Conservation (phyloP, 768 basidiomycete species). For the Naganishia kalamii region DNA sequence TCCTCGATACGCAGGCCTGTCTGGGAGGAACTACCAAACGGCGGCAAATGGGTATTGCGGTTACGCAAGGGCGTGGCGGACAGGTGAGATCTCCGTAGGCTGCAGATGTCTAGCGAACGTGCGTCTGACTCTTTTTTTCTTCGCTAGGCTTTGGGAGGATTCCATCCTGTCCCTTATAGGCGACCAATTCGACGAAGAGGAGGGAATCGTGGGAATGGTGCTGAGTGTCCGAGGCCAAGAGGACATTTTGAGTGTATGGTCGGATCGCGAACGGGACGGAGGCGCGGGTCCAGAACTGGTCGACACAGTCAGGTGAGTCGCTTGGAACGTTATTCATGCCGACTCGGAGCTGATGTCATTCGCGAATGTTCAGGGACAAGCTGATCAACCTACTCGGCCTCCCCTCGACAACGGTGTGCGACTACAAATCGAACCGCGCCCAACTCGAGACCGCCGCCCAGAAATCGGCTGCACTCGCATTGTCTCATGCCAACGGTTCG, state of each 20-base stretch:
- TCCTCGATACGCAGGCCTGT: constrained; percentile 76
- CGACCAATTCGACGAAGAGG: constrained; percentile 68
- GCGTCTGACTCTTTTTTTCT: neutral
- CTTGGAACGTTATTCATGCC: neutral
- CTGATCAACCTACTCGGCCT: constrained; percentile 70
- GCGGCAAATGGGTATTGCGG: constrained; percentile 93
- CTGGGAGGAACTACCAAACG: constrained; percentile 94
- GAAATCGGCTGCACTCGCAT: constrained; percentile 5
- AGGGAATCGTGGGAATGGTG: constrained; percentile 79
- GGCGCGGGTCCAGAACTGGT: constrained; percentile 52
- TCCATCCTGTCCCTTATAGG: constrained; percentile 73
- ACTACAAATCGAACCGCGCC: constrained; percentile 75
- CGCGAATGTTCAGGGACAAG: constrained; percentile 58
- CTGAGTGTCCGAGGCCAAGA: constrained; percentile 88
- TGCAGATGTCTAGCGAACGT: constrained; percentile 20
- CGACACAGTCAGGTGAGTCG: constrained; percentile 67
- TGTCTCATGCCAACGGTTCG: neutral
- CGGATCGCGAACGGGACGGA: constrained; percentile 59
- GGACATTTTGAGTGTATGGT: constrained; percentile 92
- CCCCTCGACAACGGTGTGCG: constrained; percentile 72
- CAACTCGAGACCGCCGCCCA: constrained; percentile 35
- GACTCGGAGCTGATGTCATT: constrained; percentile 28
- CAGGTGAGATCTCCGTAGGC: constrained; percentile 62
- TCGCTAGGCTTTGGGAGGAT: constrained; percentile 30
- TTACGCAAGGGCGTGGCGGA: constrained; percentile 73